These are phyloP conservation scores for Pseudogymnoascus sp. DNA, from an alignment of 2,329 filamentous ascomycete species.

Conservation along the genomic window DNA sequence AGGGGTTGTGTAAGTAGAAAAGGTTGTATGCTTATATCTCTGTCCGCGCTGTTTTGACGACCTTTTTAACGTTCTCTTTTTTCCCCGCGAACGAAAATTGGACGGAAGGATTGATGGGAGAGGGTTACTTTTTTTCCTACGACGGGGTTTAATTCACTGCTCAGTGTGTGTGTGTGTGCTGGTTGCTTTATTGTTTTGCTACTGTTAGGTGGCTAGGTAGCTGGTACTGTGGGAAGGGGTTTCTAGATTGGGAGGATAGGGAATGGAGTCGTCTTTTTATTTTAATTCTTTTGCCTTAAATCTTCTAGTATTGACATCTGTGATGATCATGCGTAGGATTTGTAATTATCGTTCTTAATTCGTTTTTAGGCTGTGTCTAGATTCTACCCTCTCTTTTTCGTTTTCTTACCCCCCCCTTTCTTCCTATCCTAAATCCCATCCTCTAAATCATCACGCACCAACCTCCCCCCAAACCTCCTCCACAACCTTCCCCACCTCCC, in stretches of 20 bases:
- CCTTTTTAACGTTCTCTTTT: background rate
- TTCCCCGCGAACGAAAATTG: background rate
- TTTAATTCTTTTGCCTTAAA: background rate
- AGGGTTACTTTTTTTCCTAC: no score
- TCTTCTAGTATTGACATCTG: background rate
- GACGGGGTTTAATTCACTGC: background rate
- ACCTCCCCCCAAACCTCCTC: slow-evolving; percentile 17
- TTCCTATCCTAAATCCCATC: background rate
- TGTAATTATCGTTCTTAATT: background rate
- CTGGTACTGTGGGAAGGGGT: background rate
- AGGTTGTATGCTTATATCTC: background rate
- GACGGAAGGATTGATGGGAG: background rate
- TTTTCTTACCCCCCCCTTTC: background rate
- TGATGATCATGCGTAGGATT: background rate
- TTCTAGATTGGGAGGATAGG: background rate
- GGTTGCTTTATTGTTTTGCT: background rate
- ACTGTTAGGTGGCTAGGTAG: background rate
- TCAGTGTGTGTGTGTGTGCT: background rate
- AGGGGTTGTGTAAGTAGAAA: background rate
- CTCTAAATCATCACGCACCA: background rate
- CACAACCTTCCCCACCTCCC: slow-evolving; percentile 44
- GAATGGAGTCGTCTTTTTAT: background rate
- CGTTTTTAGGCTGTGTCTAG: background rate
- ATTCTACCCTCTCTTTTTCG: background rate
- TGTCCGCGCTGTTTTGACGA: background rate